Evolutionary conservation across 2,329 filamentous ascomycete genomes (phyloP).

Genomic region (Beauveria sp.): DNA sequence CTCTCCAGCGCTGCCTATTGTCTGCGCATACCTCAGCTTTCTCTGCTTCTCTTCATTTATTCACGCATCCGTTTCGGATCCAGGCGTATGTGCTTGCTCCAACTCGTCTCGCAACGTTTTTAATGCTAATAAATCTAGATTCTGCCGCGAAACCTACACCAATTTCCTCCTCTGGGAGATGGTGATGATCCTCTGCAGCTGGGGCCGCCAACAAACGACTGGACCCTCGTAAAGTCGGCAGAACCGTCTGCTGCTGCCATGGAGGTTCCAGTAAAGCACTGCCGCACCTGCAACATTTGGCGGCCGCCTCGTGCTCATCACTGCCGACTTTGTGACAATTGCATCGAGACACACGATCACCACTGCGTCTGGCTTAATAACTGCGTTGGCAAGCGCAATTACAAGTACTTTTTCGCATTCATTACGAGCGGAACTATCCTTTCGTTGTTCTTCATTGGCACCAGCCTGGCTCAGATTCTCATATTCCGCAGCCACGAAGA

Average conservation of each 20-base stretch:
- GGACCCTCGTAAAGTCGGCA: constrained; percentile 82
- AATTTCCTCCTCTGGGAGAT: constrained; percentile 68
- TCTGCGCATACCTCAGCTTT: constrained; percentile 87
- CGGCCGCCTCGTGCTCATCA: constrained; percentile 92
- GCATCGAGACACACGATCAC: constrained; percentile 93
- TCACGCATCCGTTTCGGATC: constrained; percentile 86
- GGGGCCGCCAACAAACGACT: constrained; percentile 83
- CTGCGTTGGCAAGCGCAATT: constrained; percentile 92
- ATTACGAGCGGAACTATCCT: constrained; percentile 73
- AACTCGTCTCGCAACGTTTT: not conserved
- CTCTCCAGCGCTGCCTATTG: constrained; percentile 79
- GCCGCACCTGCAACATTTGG: constrained; percentile 97
- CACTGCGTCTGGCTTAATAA: constrained; percentile 99
- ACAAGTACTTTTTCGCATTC: constrained; percentile 95
- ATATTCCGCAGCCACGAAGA: constrained; percentile 58
- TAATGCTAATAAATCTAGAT: constrained; percentile 48
- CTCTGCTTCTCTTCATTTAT: constrained; percentile 89
- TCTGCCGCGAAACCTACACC: constrained; percentile 83
- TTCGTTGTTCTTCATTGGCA: constrained; percentile 65
- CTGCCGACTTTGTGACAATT: constrained; percentile 94
- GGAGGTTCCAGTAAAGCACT: constrained; percentile 98
- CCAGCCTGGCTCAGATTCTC: constrained; percentile 73
- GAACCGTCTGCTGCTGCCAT: constrained; percentile 73
- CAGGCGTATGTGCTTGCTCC: constrained; percentile 61
- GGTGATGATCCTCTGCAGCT: constrained; percentile 74